These are phyloP conservation scores for Aspergillus aculeatinus DNA, from an alignment of 2,329 filamentous ascomycete genomes.

Conservation along the genomic window DNA sequence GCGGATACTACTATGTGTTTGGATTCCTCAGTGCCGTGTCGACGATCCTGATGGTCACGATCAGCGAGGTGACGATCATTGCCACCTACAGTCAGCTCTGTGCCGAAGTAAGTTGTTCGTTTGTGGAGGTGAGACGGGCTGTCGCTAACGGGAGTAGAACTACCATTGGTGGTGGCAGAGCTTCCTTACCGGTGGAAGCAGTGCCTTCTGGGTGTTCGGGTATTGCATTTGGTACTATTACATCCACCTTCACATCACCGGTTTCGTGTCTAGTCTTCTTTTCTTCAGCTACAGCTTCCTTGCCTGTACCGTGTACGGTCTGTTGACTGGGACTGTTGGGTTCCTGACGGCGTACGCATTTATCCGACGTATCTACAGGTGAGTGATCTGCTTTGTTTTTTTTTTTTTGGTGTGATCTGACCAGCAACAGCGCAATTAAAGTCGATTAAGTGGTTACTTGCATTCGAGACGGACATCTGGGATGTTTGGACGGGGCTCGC, in stretches of 20 bases:
- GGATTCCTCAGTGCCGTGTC: slow-evolving; percentile 77
- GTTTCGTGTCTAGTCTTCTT: slow-evolving; percentile 73
- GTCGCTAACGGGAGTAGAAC: slow-evolving; percentile 51
- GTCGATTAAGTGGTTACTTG: slow-evolving; percentile 28
- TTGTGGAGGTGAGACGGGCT: neutral
- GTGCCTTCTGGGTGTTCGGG: slow-evolving; percentile 75
- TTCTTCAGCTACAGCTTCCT: slow-evolving; percentile 86
- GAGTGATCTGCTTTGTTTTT: slow-evolving; percentile 31
- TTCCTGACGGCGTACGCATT: slow-evolving; percentile 83
- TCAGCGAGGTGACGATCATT: slow-evolving; percentile 81
- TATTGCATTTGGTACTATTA: slow-evolving; percentile 85
- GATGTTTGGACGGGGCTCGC: no score
- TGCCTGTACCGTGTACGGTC: slow-evolving; percentile 75
- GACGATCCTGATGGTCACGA: slow-evolving; percentile 69
- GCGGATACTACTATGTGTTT: slow-evolving; percentile 88
- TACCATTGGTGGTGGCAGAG: slow-evolving; percentile 93
- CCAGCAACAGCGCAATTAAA: slow-evolving; percentile 31
- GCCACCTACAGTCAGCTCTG: slow-evolving; percentile 80
- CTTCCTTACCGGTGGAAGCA: slow-evolving; percentile 75
- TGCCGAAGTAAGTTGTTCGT: slow-evolving; percentile 57
- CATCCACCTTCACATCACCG: slow-evolving; percentile 75
- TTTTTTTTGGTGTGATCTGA: slow-evolving; percentile 3
- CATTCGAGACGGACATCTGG: neutral
- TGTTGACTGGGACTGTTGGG: slow-evolving; percentile 79
- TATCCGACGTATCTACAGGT: slow-evolving; percentile 79